phyloP scores from a whole-genome alignment of 805 yeast species.

The Teunomyces cretensis region DNA sequence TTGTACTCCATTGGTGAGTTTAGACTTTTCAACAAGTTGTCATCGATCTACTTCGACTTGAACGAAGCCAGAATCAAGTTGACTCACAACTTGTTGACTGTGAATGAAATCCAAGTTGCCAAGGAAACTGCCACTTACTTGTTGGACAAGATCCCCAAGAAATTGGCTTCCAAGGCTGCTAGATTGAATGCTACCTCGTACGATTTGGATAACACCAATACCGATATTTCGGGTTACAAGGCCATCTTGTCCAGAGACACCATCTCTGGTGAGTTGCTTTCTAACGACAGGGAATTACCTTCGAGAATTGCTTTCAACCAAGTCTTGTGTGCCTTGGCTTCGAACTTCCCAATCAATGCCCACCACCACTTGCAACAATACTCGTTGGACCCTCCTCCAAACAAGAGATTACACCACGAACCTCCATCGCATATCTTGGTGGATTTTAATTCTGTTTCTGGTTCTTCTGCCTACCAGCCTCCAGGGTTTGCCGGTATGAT shows the following conservation, averaged over 20 bases:
- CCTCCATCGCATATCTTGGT: slow-evolving; percentile 69
- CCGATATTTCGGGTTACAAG: slow-evolving; percentile 64
- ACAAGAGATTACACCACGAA: slow-evolving; percentile 47
- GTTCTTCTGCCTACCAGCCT: slow-evolving; percentile 59
- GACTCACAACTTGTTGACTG: slow-evolving; percentile 50
- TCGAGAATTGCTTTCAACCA: slow-evolving; percentile 66
- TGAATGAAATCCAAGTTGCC: slow-evolving; percentile 49
- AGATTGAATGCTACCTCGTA: slow-evolving; percentile 39
- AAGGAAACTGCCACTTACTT: slow-evolving; percentile 52
- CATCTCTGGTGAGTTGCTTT: slow-evolving; percentile 54
- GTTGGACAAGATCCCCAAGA: slow-evolving; percentile 60
- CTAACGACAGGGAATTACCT: slow-evolving; percentile 44
- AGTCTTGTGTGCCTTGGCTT: slow-evolving; percentile 66
- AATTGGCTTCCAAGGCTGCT: slow-evolving; percentile 45
- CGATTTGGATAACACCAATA: slow-evolving; percentile 39
- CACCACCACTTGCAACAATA: slow-evolving; percentile 26
- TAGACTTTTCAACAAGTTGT: slow-evolving; percentile 56
- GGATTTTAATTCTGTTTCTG: slow-evolving; percentile 68
- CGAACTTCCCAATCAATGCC: slow-evolving; percentile 61
- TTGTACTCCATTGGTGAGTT: slow-evolving; percentile 72
- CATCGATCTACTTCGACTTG: slow-evolving; percentile 52
- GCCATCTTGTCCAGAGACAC: slow-evolving; percentile 66
- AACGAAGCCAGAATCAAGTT: slow-evolving; percentile 60
- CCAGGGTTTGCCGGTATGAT: slow-evolving; percentile 69
- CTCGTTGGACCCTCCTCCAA: slow-evolving; percentile 45